A percentile compares a stretch with the other conserved stretches of the same genome.
These are phyloP conservation scores for Pseudopyricularia cyperi DNA, from an alignment of 2,329 filamentous ascomycete genomes.

Conservation along the genomic window DNA sequence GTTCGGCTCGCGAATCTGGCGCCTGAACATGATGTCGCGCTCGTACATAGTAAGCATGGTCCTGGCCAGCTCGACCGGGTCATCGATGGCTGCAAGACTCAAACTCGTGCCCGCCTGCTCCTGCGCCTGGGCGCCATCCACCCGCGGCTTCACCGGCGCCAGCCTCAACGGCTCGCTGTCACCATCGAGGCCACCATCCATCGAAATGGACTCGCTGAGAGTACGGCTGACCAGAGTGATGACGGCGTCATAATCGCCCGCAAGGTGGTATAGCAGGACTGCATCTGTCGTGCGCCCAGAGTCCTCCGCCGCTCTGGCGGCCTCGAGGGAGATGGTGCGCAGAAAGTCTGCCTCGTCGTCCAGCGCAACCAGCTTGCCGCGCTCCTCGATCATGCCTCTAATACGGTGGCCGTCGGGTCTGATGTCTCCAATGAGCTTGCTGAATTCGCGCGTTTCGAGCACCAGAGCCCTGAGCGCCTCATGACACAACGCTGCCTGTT, in stretches of 20 bases:
- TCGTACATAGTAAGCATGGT: conserved; percentile 54
- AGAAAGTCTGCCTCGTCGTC: conserved; percentile 74
- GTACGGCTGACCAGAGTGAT: conserved; percentile 79
- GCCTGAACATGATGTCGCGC: conserved; percentile 46
- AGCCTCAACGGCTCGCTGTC: conserved; percentile 60
- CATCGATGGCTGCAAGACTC: conserved; percentile 45
- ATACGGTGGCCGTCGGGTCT: conserved; percentile 74
- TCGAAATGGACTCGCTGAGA: conserved; percentile 75
- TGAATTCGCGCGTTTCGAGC: conserved; percentile 93
- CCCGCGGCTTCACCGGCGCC: conserved; percentile 66
- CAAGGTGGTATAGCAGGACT: conserved; percentile 85
- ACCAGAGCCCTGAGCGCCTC: conserved; percentile 88
- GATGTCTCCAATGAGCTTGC: conserved; percentile 85
- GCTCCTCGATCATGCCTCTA: conserved; percentile 75
- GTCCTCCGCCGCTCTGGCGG: conserved; percentile 85
- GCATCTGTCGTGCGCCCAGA: conserved; percentile 89
- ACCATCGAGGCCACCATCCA: conserved; percentile 52
- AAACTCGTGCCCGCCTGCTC: conserved; percentile 40
- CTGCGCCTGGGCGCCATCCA: conserved; percentile 18
- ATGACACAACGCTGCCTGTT: conserved; percentile 74
- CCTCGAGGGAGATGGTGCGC: conserved; percentile 82
- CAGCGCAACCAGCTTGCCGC: conserved; percentile 68
- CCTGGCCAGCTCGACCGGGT: conserved; percentile 44
- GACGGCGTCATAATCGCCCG: conserved; percentile 92
- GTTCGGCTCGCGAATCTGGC: conserved; percentile 43